phyloP scores from a whole-genome alignment of 495 filamentous ascomycete species.

The Aspergillus affinis region DNA sequence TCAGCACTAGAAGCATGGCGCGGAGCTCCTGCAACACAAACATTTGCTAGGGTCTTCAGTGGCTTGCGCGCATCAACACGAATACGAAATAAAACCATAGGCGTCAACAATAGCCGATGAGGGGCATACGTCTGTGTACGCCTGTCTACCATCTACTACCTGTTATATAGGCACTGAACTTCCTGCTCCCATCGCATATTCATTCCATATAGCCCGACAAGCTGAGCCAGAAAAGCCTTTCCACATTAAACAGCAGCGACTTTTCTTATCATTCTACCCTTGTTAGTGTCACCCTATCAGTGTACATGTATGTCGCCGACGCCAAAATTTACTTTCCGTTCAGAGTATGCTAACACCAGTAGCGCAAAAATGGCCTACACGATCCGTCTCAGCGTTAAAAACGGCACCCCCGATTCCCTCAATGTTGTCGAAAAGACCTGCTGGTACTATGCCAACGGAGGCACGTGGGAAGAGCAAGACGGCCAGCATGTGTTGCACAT shows the following conservation, averaged over 20 bases:
- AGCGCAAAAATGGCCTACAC: slow-evolving; percentile 12
- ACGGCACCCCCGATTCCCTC: slow-evolving; percentile 3
- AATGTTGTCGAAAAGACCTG: slow-evolving; percentile 9
- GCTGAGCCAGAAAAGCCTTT: neutral
- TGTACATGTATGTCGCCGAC: neutral
- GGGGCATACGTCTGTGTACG: neutral
- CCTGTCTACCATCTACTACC: neutral
- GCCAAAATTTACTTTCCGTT: too few species aligned
- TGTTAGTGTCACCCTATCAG: neutral
- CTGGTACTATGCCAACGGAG: slow-evolving; percentile 11
- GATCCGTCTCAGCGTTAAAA: slow-evolving; percentile 2
- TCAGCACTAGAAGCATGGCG: neutral
- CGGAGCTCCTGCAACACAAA: neutral
- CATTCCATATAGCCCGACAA: neutral
- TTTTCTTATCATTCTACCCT: neutral
- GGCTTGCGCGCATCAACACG: slow-evolving; percentile 1
- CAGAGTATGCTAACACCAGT: slow-evolving; percentile 5
- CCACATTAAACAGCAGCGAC: neutral
- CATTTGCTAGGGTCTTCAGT: neutral
- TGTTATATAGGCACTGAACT: neutral
- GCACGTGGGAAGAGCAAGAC: slow-evolving; percentile 7
- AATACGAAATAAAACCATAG: slow-evolving; percentile 1
- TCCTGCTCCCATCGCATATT: neutral
- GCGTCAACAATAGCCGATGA: slow-evolving; percentile 4
- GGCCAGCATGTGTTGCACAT: slow-evolving; percentile 9